phyloP scores from a whole-genome alignment of 768 basidiomycete species.

The Gloeopeniophorella convolvens region DNA sequence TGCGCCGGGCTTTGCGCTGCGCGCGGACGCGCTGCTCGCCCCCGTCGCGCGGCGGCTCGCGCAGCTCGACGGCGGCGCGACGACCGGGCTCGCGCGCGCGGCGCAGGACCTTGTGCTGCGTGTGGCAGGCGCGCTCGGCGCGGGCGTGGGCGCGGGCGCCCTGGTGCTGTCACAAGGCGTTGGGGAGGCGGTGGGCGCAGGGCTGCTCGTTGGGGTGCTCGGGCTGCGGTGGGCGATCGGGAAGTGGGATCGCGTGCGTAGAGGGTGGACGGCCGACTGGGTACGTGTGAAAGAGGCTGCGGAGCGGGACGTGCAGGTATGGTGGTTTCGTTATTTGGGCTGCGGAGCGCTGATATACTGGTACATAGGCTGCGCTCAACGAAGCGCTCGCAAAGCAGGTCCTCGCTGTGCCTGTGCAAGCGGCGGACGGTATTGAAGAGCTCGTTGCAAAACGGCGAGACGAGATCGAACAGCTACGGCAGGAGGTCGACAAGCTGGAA shows the following conservation, averaged over 20 bases:
- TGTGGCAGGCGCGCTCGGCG: conserved; percentile 12
- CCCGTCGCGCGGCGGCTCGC: conserved; percentile 17
- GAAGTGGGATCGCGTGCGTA: conserved; percentile 26
- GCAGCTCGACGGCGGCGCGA: conserved; percentile 14
- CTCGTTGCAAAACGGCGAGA: conserved; percentile 11
- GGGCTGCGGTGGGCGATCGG: conserved; percentile 24
- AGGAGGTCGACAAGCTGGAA: conserved; percentile 7
- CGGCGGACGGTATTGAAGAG: conserved; percentile 19
- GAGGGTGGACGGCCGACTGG: conserved; percentile 27
- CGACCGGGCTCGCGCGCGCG: conserved; percentile 20
- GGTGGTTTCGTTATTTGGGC: neutral
- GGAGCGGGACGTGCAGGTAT: conserved; percentile 26
- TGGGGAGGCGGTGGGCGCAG: conserved; percentile 23
- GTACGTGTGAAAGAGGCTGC: conserved; percentile 24
- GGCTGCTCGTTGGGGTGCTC: conserved; percentile 17
- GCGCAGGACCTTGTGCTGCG: conserved; percentile 24
- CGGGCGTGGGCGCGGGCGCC: conserved; percentile 20
- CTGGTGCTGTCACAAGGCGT: conserved; percentile 12
- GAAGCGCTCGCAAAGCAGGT: conserved; percentile 19
- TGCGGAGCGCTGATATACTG: neutral
- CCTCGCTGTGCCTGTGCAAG: conserved; percentile 17
- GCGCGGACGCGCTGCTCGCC: conserved; percentile 12
- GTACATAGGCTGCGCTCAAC: conserved; percentile 10
- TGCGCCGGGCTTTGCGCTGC: conserved; percentile 12
- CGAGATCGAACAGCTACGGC: conserved; percentile 9